A percentile compares a stretch with the other conserved stretches of the same genome.
These are phyloP conservation scores for Triticum urartu DNA, from an alignment of 176 grass and related monocot species.

Conservation along the genomic window DNA sequence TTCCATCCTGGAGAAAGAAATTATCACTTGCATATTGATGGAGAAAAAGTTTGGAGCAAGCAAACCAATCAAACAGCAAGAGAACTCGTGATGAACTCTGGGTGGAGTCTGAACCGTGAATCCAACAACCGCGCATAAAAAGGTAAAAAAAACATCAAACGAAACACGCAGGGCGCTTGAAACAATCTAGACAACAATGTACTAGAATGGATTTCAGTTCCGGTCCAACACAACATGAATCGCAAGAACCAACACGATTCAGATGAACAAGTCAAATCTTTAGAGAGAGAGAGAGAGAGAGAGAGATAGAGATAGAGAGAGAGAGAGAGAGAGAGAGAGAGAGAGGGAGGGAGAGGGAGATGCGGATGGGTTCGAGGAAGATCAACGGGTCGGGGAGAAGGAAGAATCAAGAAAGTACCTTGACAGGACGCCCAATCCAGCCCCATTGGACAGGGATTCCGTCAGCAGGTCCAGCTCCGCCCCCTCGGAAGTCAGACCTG, in stretches of 20 bases:
- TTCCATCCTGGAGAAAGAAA: conserved; percentile 11
- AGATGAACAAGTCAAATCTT: conserved; percentile 15
- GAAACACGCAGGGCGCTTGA: background rate
- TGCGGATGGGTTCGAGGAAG: background rate
- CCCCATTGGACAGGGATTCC: conserved; percentile 30
- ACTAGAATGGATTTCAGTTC: conserved; percentile 19
- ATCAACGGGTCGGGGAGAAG: conserved; percentile 10
- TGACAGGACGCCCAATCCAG: conserved; percentile 20
- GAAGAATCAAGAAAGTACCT: conserved; percentile 33
- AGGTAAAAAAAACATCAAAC: background rate
- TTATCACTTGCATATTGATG: background rate
- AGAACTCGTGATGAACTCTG: conserved; percentile 13
- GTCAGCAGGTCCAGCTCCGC: background rate
- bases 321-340: background rate
- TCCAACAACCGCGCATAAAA: conserved; percentile 18
- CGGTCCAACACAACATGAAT: background rate
- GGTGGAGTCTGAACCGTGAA: background rate
- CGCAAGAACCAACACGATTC: background rate
- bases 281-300: background rate
- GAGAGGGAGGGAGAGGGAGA: conserved; percentile 12
- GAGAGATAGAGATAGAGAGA: background rate
- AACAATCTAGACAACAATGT: conserved; percentile 28
- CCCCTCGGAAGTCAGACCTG: background rate
- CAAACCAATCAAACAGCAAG: conserved; percentile 34
- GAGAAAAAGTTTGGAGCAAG: background rate